Evolutionary conservation across 257 asterid genomes (phyloP), one percentile per base, ranked within the genome.

Genomic region (Salvia hispanica): DNA sequence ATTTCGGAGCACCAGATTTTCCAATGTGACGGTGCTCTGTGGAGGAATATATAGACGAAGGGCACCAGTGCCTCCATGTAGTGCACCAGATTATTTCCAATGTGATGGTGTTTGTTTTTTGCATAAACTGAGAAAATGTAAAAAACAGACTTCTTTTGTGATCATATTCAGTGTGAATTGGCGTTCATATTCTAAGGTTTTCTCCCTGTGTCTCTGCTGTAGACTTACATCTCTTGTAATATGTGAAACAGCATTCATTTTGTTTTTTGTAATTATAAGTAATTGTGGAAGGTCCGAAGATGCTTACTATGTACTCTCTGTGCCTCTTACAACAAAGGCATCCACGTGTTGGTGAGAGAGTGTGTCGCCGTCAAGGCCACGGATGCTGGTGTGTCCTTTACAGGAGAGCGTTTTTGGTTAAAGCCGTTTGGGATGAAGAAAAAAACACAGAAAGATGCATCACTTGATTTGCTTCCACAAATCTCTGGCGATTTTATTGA

Each of bases 91-190:
- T 64, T 74, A 76, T 64, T 15, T 5, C 78, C 59, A 56, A n/a
- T 70, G 31, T 18, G 39, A 28, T 59, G 84, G 85, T 78, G 88
- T 82, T 64, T 56, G 47, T 72, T 69, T 69, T 25, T 80, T 83
- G 84, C 72, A 74, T 66, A 76, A 70, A 70, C 15, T 5, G 21
- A 53, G 47, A 68, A 40, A 68, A 70, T 58, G 45, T 14, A 63
- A 73, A 47, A 65, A 69, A 72, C 28, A 40, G 52, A 69, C 70
- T 36, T 33, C 53, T 58, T 64, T 40, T 74, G 45, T 40, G 63
- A 40, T 42, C 6, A 51, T 56, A 66, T 28, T 14, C 47, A 48
- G 13, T 45, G 43, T 62, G 68, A 62, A 62, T 11, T 44, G 3
- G 7, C 16, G 48, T 4, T 44, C 48, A 45, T 45, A 11, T 45